Base-by-base conservation (phyloP, 1,284 basidiomycete species). In the Papiliotrema laurentii region DNA sequence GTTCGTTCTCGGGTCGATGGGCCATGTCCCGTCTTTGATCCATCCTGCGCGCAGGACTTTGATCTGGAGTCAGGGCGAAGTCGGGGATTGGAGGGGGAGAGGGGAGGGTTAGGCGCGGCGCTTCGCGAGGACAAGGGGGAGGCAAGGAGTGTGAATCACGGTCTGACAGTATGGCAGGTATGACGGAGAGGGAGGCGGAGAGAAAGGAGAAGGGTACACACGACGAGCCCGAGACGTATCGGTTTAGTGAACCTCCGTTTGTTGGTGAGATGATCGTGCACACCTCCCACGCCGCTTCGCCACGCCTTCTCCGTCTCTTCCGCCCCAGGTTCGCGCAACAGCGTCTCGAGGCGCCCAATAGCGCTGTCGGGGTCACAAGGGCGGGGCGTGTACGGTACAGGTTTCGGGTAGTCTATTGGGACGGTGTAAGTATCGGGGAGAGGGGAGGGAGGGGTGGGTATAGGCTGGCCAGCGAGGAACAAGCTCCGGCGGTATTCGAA, bases 11-110 rank as follows among this genome's bases (percentile, higher is more conserved):
- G 65, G 58, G 43, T 70, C 67, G 9, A 55, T 48, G 2, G 73
- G 71, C 72, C 72, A 74, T 3, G 69, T 67, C 14, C 72, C 72
- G 44, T 74, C 71, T 43, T 58, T 47, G 10, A 71, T 58, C 72
- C 72, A 74, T 9, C 66, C 53, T 11, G 34, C 33, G 25, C 39
- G 18, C 5, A 48, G 22, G 4, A 71, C 63, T 36, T 68, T 68
- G 51, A 74, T 68, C 71, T 72, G 37, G 5, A 19, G 4, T 16
- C 3, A 34, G 31, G 18, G 24, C 19, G 22, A 13, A 6, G 21
- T 22, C n/a, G n/a, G n/a, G n/a, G n/a, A n/a, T n/a, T n/a, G n/a
- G n/a, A n/a, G n/a, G n/a, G n/a, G n/a, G n/a, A n/a, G n/a, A n/a
- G n/a, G n/a, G n/a, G n/a, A n/a, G n/a, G n/a, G n/a, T n/a, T n/a